Percentiles rank a stretch among this genome's conserved stretches.
phyloP scores from a whole-genome alignment of 1,284 basidiomycete genomes.

The Boletus putidus region DNA sequence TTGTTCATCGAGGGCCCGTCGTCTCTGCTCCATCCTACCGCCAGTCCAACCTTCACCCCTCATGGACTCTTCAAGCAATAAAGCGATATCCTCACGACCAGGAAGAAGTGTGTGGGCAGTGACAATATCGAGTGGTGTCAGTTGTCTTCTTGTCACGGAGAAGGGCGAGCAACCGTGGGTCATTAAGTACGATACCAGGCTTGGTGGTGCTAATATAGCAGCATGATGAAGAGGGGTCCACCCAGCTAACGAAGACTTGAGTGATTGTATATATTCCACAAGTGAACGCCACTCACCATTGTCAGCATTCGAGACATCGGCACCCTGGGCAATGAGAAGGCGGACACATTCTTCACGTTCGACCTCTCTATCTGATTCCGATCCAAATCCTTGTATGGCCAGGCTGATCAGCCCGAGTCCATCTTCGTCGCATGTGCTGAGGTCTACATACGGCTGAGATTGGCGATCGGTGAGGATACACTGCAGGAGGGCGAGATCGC shows the following conservation, averaged over 20 bases:
- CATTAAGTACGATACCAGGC: constrained; percentile 88
- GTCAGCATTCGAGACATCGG: constrained; percentile 65
- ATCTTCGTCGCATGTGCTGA: constrained; percentile 76
- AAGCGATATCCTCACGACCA: constrained; percentile 75
- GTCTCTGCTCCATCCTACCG: constrained; percentile 62
- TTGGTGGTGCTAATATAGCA: constrained; percentile 84
- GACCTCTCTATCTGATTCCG: constrained; percentile 76
- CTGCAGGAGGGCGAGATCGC: constrained; percentile 67
- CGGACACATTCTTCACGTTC: constrained; percentile 88
- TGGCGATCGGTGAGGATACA: constrained; percentile 71
- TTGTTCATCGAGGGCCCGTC: constrained; percentile 57
- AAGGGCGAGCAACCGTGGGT: constrained; percentile 87
- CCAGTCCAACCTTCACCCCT: constrained; percentile 72
- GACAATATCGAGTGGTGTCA: constrained; percentile 85
- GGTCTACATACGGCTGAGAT: constrained; percentile 67
- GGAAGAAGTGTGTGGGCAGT: constrained; percentile 77
- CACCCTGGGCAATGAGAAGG: constrained; percentile 76
- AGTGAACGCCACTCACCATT: constrained; percentile 48
- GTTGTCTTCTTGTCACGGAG: constrained; percentile 67
- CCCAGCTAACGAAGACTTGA: constrained; percentile 56
- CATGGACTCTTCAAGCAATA: constrained; percentile 82
- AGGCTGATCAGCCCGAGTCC: constrained; percentile 77
- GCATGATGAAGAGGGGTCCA: constrained; percentile 98
- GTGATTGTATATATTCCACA: background rate
- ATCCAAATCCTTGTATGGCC: constrained; percentile 81